Percentiles rank a stretch among this genome's conserved stretches.
These are phyloP conservation scores for Trypanosoma lewisi DNA, from an alignment of 208 protist species.

Conservation along the genomic window DNA sequence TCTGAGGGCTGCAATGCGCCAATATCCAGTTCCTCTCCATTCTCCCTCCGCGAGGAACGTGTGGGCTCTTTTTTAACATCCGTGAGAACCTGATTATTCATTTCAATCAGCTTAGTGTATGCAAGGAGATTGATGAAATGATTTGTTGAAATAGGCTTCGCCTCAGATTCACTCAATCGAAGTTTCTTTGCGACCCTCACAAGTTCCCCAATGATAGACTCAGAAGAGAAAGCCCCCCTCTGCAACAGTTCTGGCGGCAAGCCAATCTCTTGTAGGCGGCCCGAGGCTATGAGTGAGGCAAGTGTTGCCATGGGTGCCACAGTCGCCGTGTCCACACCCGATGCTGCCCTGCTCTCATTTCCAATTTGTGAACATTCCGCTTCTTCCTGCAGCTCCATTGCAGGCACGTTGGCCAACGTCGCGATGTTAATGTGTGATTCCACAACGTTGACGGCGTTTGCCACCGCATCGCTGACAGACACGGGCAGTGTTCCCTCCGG, in stretches of 20 bases:
- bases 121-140: slow-evolving; percentile 88
- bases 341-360: background rate
- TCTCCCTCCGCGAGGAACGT: slow-evolving; percentile 8
- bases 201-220: slow-evolving; percentile 58
- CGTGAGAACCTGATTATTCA: slow-evolving; percentile 36
- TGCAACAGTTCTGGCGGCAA: slow-evolving; percentile 47
- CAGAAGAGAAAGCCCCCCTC: slow-evolving; percentile 59
- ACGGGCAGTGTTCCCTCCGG: slow-evolving; percentile 58
- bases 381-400: slow-evolving; percentile 6
- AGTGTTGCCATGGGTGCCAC: slow-evolving; percentile 35
- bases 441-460: slow-evolving; percentile 65
- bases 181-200: slow-evolving; percentile 34
- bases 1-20: slow-evolving; percentile 39
- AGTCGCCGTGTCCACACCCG: background rate
- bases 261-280: slow-evolving; percentile 54
- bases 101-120: slow-evolving; percentile 70
- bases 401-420: slow-evolving; percentile 38
- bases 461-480: slow-evolving; percentile 74
- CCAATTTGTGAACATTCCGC: slow-evolving; percentile 10
- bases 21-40: slow-evolving; percentile 10
- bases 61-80: background rate
- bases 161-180: slow-evolving; percentile 48
- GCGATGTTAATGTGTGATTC: slow-evolving; percentile 75
- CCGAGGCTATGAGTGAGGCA: slow-evolving; percentile 61
- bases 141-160: slow-evolving; percentile 69